Evolutionary conservation across 257 asterid species (phyloP), one percentile per base, ranked within the genome.

Genomic region (Solanum pennellii): DNA sequence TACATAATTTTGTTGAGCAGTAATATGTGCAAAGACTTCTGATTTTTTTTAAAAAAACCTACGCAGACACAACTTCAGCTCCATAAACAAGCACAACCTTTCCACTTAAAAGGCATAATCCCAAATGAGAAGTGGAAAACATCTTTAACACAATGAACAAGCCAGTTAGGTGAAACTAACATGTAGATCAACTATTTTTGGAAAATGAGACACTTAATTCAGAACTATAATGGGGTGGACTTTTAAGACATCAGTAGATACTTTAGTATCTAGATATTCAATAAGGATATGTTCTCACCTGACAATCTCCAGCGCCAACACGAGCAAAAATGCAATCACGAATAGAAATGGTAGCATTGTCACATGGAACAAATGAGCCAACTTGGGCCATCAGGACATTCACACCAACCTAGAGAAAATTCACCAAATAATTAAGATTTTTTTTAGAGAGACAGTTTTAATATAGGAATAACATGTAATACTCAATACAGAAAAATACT

Each of bases 261-360:
- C 85, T 72, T 87, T 3, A 60, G 47, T 87, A 56, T 87, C 56
- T 66, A 44, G 73, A 45, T 84, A 86, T 83, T 73, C 84, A 41
- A 45, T 15, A 83, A 45, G 87, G 35, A 62, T 13, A 44, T n/a
- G 62, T 23, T 62, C 39, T 89, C 89, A 97, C 99, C 96, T 97
- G 99, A 92, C 99, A 97, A 92, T 97, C 99, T 88, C 99, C 99
- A 88, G 99, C 99, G 68, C 99, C 99, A 77, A 97, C 99, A 86
- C 99, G 99, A 89, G 99, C 99, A 88, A 97, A 97, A 85, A 97
- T 95, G 92, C 99, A 97, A 91, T 97, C 99, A 20, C 99, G 99
- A 37, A 97, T 88, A 87, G 99, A 95, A 90, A 97, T 93, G 89
- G 86, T 91, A 75, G 99, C 99, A 87, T 88, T 92, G 89, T 93